Evolutionary conservation across 768 basidiomycete species (phyloP).

Genomic region (Crucibulum laeve): DNA sequence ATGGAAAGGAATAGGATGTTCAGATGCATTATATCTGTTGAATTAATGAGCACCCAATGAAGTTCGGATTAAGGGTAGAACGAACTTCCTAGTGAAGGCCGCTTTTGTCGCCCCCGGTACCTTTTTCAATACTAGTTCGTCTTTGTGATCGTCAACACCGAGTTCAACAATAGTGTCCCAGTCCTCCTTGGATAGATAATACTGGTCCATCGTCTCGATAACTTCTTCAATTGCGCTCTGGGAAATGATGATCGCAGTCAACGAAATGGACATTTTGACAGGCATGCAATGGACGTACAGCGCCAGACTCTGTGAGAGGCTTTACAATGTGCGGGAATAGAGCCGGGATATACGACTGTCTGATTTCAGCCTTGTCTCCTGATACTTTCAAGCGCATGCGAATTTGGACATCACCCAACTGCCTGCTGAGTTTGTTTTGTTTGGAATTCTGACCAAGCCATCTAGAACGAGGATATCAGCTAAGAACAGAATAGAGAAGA

Average conservation of each 20-base stretch:
- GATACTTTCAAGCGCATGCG: conserved; percentile 94
- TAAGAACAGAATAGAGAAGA: conserved; percentile 4
- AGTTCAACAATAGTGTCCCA: conserved; percentile 97
- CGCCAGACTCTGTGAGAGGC: conserved; percentile 71
- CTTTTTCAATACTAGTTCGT: conserved; percentile 76
- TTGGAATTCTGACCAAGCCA: conserved; percentile 99
- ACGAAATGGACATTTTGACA: not conserved
- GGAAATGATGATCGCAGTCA: conserved; percentile 1
- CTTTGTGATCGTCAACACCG: conserved; percentile 77
- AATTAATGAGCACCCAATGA: not conserved
- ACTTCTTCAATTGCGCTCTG: conserved; percentile 79
- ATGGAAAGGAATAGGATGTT: conserved; percentile 95
- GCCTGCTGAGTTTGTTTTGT: conserved; percentile 73
- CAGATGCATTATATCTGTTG: conserved; percentile 77
- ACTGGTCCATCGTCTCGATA: conserved; percentile 89
- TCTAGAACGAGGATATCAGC: conserved; percentile 33
- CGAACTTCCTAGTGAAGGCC: conserved; percentile 81
- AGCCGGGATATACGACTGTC: conserved; percentile 89
- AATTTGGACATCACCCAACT: conserved; percentile 87
- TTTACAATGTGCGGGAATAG: conserved; percentile 75
- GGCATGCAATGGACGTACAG: conserved; percentile 50
- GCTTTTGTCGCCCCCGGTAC: conserved; percentile 80
- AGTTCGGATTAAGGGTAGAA: conserved; percentile 3
- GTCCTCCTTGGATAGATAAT: conserved; percentile 89
- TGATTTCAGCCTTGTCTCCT: conserved; percentile 84